Evolutionary conservation across 2,329 filamentous ascomycete genomes (phyloP), one percentile per base, ranked within the genome.

Genomic region (Pseudomassariella vexata): DNA sequence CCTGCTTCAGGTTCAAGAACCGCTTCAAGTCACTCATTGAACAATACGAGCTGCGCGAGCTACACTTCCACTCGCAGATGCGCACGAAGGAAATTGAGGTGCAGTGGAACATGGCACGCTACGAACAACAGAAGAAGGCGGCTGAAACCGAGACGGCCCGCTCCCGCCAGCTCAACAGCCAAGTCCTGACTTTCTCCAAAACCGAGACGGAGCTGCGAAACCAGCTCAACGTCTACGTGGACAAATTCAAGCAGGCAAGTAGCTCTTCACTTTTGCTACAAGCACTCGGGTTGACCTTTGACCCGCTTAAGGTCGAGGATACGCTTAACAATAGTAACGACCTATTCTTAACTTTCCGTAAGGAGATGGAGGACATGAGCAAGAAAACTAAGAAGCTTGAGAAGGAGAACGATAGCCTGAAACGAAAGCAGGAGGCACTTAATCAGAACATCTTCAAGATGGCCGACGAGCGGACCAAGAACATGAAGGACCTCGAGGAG

Each of bases 291-390:
- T 38, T 41, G 30, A 38, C 38, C 34, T 31, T 28, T 36, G 27
- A 18, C 25, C 33, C 38, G 30, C 32, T 14, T 31, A 68, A 96
- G 90, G 90, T 96, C 56, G 90, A 96, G 73, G 92, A 96, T 62
- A 96, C 90, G 22, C 74, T 96, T 31, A 96, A 95, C 63, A 96
- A 95, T 57, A 95, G 87, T 61, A 96, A 96, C 65, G 92, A 96
- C 56, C 69, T 96, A 33, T 96, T 96, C 60, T 68, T 95, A 46
- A 95, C 92, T 1, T 96, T 96, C 63, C 79, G 90, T 34, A 95
- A 95, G 65, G 92, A 96, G 62, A 96, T 96, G 89, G 92, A 96
- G 62, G 92, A 96, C 53, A 96, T 96, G 89, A 95, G 89, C 1
- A 95, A 95, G 66, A 96, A 96, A 66, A 95, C 90, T 5, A 95